Percentiles rank a stretch among this genome's conserved stretches.
These are phyloP conservation scores for Butyriboletus loyo DNA, from an alignment of 768 basidiomycete genomes.

Conservation along the genomic window DNA sequence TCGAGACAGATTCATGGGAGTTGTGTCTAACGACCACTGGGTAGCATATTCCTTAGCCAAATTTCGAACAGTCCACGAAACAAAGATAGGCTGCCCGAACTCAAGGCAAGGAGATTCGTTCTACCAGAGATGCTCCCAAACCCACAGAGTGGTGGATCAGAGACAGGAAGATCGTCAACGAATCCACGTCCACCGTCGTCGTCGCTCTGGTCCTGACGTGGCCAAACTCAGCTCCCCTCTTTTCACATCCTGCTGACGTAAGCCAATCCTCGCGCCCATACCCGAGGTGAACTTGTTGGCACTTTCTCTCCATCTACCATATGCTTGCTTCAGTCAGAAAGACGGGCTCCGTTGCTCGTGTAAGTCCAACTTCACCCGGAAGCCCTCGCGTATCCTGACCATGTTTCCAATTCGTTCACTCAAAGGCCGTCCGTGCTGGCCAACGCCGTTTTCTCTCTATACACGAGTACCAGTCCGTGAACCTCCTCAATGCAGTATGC, in stretches of 20 bases:
- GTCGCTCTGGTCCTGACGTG: slow-evolving; percentile 54
- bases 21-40: background rate
- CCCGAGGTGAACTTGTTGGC: slow-evolving; percentile 10
- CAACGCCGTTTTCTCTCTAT: slow-evolving; percentile 94
- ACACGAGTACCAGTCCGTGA: slow-evolving; percentile 97
- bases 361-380: slow-evolving; percentile 27
- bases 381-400: background rate
- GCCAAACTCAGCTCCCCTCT: slow-evolving; percentile 6
- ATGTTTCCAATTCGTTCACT: background rate
- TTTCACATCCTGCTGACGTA: slow-evolving; percentile 40
- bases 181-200: slow-evolving; percentile 66
- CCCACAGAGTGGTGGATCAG: slow-evolving; percentile 48
- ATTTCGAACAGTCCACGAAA: slow-evolving; percentile 69
- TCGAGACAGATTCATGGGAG: slow-evolving; percentile 14
- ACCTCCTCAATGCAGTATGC: slow-evolving; percentile 86
- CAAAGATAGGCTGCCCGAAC: slow-evolving; percentile 59
- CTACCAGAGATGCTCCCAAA: slow-evolving; percentile 60
- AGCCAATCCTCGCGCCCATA: too few species aligned
- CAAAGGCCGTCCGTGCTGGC: slow-evolving; percentile 64
- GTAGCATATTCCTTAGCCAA: slow-evolving; percentile 64
- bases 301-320: slow-evolving; percentile 25
- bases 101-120: slow-evolving; percentile 67
- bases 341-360: slow-evolving; percentile 62
- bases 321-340: slow-evolving; percentile 73
- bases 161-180: slow-evolving; percentile 58